A percentile compares a stretch with the other conserved stretches of the same genome.
Evolutionary conservation across 1,284 basidiomycete species (phyloP).

Genomic region (Rhodotorula sp.): DNA sequence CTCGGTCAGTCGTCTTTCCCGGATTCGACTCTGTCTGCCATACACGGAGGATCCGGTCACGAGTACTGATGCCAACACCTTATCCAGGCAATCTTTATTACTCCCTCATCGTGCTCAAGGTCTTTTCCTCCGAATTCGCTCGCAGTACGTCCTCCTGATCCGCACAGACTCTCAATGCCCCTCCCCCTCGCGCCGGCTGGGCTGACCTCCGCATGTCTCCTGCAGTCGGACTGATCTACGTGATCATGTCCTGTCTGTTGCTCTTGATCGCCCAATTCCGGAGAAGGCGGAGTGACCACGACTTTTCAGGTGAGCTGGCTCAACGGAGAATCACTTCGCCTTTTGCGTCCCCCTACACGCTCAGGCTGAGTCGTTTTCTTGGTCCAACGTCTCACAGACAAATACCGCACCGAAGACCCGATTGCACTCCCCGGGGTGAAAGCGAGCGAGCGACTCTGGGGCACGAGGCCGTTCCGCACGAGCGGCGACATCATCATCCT

Average conservation of each 20-base stretch:
- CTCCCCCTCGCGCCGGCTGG: neutral
- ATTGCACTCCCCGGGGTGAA: neutral
- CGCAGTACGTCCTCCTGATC: slow-evolving; percentile 7
- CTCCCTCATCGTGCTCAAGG: slow-evolving; percentile 29
- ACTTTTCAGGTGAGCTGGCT: slow-evolving; percentile 23
- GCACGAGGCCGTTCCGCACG: slow-evolving; percentile 25
- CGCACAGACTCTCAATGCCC: too few relatives aligned
- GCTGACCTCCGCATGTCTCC: neutral
- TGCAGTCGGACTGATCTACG: slow-evolving; percentile 30
- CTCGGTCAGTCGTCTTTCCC: neutral
- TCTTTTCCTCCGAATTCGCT: slow-evolving; percentile 31
- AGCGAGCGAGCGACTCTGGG: slow-evolving; percentile 28
- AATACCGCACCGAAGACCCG: neutral
- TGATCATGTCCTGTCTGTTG: slow-evolving; percentile 24
- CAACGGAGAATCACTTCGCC: neutral
- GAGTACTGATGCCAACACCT: neutral
- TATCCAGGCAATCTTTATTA: slow-evolving; percentile 21
- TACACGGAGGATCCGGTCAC: too few relatives aligned
- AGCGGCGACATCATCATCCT: slow-evolving; percentile 28
- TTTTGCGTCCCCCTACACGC: neutral
- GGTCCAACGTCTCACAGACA: neutral
- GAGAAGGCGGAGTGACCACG: slow-evolving; percentile 18
- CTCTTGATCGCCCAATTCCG: slow-evolving; percentile 21
- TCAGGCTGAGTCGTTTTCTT: neutral
- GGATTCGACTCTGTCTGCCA: neutral